Base-by-base conservation (phyloP, 2,329 filamentous ascomycete genomes). In the Didymella pomorum region DNA sequence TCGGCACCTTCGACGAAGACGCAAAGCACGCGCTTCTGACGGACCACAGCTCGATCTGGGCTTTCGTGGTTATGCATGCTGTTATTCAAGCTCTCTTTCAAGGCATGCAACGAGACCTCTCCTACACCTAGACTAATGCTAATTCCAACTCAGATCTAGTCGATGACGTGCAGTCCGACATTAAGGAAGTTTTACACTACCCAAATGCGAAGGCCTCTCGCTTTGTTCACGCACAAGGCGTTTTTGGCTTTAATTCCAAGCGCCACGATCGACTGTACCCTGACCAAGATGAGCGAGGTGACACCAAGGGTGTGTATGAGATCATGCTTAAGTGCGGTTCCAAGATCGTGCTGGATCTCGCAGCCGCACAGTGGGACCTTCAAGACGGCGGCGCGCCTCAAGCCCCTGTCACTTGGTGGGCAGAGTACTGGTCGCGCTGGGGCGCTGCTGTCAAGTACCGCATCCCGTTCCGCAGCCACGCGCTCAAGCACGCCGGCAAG, bases 281-380 rank as follows among this genome's bases (percentile, higher is more conserved):
- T 12, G 60, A 67, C 18, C 16, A 26, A 4, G 55, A 63, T 20
- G 42, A 33, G 23, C 41, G 26, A 1, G 61, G 62, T 44, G 33
- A 58, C 29, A 44, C 49, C 23, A 60, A 61, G 33, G 58, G 56
- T 29, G 52, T 67, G 10, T 67, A 65, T 46, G 42, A 53, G 12
- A 65, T 65, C 20, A 65, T 52, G 7, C 61, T 65, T 10, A 65
- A 58, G 35, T 35, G 52, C 28, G 62, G 63, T 21, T 41, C 59
- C 14, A 52, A 53, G 20, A 54, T 67, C 11, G 56, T 46, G 4
- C 63, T 67, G 7, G 63, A 67, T 18, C 58, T 65, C 16, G 45
- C 64, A 14, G 49, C 52, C 37, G 60, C 57, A 2, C 62, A 66
- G 33, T 63, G 60, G 55, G 56, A 55, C 16, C 12, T 55, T 8